A percentile compares a stretch with the other conserved stretches of the same genome.
Conservation (phyloP, 2,329 filamentous ascomycete species). For the Phoma sp. region DNA sequence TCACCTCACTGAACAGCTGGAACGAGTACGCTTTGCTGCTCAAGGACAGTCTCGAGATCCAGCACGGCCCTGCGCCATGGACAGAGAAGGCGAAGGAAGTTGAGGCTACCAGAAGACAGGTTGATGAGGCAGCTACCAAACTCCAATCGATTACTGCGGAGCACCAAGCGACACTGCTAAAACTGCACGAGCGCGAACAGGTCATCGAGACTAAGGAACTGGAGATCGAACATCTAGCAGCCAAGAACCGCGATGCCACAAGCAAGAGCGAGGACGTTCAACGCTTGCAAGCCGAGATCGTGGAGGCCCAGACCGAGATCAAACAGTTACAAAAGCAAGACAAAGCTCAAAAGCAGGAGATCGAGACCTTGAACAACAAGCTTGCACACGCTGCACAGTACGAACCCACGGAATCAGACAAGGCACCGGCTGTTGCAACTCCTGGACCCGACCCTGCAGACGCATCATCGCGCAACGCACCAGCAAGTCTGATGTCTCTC, state of each 20-base stretch:
- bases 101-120: conserved; percentile 79
- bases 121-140: conserved; percentile 85
- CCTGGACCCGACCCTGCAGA: conserved; percentile 19
- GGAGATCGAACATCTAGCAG: conserved; percentile 91
- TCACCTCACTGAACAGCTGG: conserved; percentile 63
- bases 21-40: conserved; percentile 63
- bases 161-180: conserved; percentile 73
- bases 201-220: conserved; percentile 66
- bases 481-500: conserved; percentile 26
- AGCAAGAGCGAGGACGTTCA: conserved; percentile 34
- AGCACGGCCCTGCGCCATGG: conserved; percentile 80
- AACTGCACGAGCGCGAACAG: conserved; percentile 79
- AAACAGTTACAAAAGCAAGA: conserved; percentile 27
- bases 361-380: conserved; percentile 24
- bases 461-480: conserved; percentile 13
- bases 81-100: conserved; percentile 80
- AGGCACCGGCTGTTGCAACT: conserved; percentile 17
- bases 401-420: conserved; percentile 12
- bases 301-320: conserved; percentile 30
- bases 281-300: conserved; percentile 30
- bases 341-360: conserved; percentile 26
- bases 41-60: conserved; percentile 63
- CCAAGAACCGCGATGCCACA: conserved; percentile 50
- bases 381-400: conserved; percentile 10
- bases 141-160: conserved; percentile 81